phyloP scores from a whole-genome alignment of 805 yeast species.

The Saccharomycopsis oosterbeekiorum region DNA sequence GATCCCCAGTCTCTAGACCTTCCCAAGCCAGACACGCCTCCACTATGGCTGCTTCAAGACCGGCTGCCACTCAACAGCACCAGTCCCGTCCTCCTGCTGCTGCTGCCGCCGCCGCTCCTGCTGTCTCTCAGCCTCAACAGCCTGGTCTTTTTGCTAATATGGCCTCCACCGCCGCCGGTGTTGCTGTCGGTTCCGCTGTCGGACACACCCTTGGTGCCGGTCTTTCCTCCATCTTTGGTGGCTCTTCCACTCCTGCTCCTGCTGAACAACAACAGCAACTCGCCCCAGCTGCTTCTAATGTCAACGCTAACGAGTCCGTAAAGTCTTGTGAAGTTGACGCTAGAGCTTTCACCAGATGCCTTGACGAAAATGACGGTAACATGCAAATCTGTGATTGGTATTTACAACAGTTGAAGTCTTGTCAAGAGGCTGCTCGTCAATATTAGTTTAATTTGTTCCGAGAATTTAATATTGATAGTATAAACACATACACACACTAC shows the following conservation, averaged over 20 bases:
- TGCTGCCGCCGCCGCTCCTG: slow-evolving; percentile 39
- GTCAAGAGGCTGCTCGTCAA: slow-evolving; percentile 86
- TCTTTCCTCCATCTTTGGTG: slow-evolving; percentile 79
- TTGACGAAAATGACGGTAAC: slow-evolving; percentile 89
- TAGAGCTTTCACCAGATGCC: slow-evolving; percentile 88
- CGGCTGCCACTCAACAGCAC: slow-evolving; percentile 30
- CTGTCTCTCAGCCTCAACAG: slow-evolving; percentile 43
- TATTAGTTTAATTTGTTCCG: slow-evolving; percentile 35
- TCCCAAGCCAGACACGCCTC: slow-evolving; percentile 55
- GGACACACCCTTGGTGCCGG: slow-evolving; percentile 98
- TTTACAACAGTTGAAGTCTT: slow-evolving; percentile 93
- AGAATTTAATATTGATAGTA: too few species aligned
- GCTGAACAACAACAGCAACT: slow-evolving; percentile 32
- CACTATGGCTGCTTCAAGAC: slow-evolving; percentile 45
- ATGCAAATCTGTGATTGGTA: slow-evolving; percentile 96
- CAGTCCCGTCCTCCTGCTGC: slow-evolving; percentile 37
- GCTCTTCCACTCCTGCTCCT: slow-evolving; percentile 49
- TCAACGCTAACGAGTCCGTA: slow-evolving; percentile 33
- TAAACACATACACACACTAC: too few species aligned
- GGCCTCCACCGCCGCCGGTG: slow-evolving; percentile 99
- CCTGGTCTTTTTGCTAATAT: slow-evolving; percentile 94
- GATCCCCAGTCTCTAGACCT: slow-evolving; percentile 32
- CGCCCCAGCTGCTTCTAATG: slow-evolving; percentile 26
- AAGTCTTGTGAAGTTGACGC: slow-evolving; percentile 86
- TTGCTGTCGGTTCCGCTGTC: slow-evolving; percentile 94